phyloP scores from a whole-genome alignment of 306 rosid genomes.

The Citrullus amarus region DNA sequence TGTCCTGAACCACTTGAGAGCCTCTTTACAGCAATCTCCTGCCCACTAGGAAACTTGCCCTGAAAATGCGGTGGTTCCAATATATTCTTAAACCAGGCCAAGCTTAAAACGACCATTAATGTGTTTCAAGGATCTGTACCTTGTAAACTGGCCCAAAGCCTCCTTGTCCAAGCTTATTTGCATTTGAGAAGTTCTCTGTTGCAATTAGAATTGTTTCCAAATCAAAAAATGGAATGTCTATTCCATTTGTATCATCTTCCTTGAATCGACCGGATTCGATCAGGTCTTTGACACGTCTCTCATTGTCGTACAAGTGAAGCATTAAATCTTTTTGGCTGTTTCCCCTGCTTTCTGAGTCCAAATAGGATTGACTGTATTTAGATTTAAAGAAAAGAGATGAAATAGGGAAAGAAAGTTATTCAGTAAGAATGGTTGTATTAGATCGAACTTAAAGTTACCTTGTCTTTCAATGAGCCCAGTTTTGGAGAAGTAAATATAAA shows the following conservation, averaged over 20 bases:
- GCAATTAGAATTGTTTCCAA: constrained; percentile 23
- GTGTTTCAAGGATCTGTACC: constrained; percentile 20
- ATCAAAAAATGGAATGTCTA: constrained; percentile 27
- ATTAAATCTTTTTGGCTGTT: constrained; percentile 29
- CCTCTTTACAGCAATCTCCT: constrained; percentile 67
- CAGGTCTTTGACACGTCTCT: constrained; percentile 16
- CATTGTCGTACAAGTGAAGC: constrained; percentile 32
- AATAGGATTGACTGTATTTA: constrained; percentile 10
- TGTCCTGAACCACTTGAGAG: constrained; percentile 73
- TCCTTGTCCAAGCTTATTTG: constrained; percentile 40
- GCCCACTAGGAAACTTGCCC: constrained; percentile 55
- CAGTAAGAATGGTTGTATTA: neutral
- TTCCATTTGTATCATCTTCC: constrained; percentile 19
- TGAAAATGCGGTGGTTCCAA: constrained; percentile 5
- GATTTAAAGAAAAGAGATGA: constrained; percentile 14
- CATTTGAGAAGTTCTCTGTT: constrained; percentile 30
- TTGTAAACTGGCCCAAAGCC: constrained; percentile 54
- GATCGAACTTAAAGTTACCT: constrained; percentile 26
- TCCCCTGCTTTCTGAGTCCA: constrained; percentile 39
- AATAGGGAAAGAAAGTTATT: neutral
- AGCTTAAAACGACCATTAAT: neutral
- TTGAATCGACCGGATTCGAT: constrained; percentile 13
- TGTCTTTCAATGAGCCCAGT: constrained; percentile 25
- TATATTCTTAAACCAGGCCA: neutral
- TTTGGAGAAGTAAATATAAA: constrained; percentile 32